phyloP scores from a whole-genome alignment of 2,329 filamentous ascomycete species.

The Rosellinia necatrix region DNA sequence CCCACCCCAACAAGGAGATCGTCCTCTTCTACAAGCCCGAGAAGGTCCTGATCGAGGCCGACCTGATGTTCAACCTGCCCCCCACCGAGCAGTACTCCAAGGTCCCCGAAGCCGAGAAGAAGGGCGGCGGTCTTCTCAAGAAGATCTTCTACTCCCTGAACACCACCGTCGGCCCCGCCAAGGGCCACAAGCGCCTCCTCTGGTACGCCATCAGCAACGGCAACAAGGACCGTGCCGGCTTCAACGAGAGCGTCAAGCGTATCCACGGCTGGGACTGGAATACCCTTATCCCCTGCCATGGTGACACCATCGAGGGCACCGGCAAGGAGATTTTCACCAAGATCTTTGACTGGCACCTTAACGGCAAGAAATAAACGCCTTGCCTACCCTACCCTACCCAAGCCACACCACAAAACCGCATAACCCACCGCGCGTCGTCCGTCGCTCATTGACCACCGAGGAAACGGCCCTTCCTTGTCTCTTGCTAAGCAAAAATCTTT shows the following conservation, averaged over 20 bases:
- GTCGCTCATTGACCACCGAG: conserved; percentile 18
- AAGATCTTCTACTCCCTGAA: conserved; percentile 58
- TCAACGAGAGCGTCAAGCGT: conserved; percentile 68
- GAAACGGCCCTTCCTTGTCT: conserved; percentile 12
- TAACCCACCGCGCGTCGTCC: not conserved
- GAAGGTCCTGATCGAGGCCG: conserved; percentile 81
- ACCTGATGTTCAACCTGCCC: conserved; percentile 90
- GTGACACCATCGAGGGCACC: conserved; percentile 77
- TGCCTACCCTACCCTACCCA: not conserved
- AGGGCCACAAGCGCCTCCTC: conserved; percentile 76
- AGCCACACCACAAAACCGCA: not conserved
- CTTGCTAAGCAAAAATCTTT: conserved; percentile 18
- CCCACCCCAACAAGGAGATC: conserved; percentile 82
- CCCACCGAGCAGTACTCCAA: conserved; percentile 81
- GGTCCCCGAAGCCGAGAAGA: conserved; percentile 53
- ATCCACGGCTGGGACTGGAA: conserved; percentile 85
- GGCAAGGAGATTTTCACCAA: conserved; percentile 78
- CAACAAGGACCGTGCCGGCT: conserved; percentile 65
- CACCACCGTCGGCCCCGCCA: conserved; percentile 66
- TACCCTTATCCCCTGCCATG: conserved; percentile 88
- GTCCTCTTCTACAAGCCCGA: conserved; percentile 85
- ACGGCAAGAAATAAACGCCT: conserved; percentile 42
- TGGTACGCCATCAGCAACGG: conserved; percentile 72
- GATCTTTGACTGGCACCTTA: conserved; percentile 82
- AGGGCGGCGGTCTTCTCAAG: conserved; percentile 45